Conservation (phyloP, 768 basidiomycete genomes). For the Rhodotorula sphaerocarpa region DNA sequence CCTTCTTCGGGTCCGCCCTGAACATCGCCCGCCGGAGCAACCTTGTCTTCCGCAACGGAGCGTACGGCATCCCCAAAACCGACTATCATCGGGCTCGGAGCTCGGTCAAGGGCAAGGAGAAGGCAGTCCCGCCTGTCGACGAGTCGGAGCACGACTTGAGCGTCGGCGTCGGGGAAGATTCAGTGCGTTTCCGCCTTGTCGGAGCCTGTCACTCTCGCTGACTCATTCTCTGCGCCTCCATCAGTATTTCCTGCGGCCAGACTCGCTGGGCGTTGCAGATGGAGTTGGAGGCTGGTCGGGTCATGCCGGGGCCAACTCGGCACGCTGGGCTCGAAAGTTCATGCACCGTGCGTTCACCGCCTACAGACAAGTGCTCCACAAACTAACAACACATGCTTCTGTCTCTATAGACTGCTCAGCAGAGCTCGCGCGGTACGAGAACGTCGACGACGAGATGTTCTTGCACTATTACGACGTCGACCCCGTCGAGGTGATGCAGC, state of each 20-base stretch:
- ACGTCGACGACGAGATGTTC: conserved; percentile 68
- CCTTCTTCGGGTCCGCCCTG: conserved; percentile 38
- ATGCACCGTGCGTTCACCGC: conserved; percentile 54
- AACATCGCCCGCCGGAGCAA: conserved; percentile 40
- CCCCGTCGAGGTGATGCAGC: conserved; percentile 48
- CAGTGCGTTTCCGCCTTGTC: conserved; percentile 41
- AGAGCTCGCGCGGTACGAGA: conserved; percentile 37
- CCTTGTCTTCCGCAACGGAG: conserved; percentile 64
- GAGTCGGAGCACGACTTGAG: conserved; percentile 21
- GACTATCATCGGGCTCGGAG: conserved; percentile 38
- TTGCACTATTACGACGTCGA: conserved; percentile 46
- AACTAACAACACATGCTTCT: neutral
- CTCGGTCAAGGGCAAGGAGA: conserved; percentile 21
- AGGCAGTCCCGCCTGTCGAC: neutral
- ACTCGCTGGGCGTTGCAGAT: conserved; percentile 89
- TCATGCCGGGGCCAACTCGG: conserved; percentile 48
- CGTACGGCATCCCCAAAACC: conserved; percentile 74
- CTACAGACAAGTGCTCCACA: too few relatives aligned
- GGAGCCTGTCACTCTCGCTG: neutral
- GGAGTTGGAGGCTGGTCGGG: conserved; percentile 83
- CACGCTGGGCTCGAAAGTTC: conserved; percentile 55
- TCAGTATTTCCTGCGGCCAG: conserved; percentile 47
- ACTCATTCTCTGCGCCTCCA: neutral
- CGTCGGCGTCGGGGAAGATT: conserved; percentile 73
- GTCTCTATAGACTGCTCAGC: conserved; percentile 28